phyloP scores from a whole-genome alignment of 768 basidiomycete genomes.

The Amanita rubescens region DNA sequence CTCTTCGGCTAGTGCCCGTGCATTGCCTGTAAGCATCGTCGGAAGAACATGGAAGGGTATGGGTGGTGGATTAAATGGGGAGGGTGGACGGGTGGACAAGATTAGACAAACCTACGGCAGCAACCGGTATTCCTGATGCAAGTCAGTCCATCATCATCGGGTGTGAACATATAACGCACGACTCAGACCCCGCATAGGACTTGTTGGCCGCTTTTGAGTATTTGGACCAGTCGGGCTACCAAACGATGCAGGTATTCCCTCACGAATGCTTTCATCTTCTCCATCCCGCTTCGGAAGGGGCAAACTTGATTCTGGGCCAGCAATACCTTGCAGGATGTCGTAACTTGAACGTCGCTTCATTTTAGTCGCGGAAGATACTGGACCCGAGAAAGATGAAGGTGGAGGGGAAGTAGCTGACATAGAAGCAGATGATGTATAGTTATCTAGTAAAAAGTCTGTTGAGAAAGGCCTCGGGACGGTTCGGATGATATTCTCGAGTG shows the following conservation, averaged over 20 bases:
- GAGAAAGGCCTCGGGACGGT: constrained; percentile 58
- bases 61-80: constrained; percentile 12
- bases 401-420: constrained; percentile 24
- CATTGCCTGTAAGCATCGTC: constrained; percentile 55
- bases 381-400: constrained; percentile 21
- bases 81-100: constrained; percentile 15
- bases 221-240: constrained; percentile 31
- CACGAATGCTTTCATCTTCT: constrained; percentile 54
- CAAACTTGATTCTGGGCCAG: constrained; percentile 69
- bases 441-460: constrained; percentile 22
- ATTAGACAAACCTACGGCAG: constrained; percentile 61
- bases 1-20: constrained; percentile 76
- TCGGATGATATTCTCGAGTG: constrained; percentile 60
- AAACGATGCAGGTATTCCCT: constrained; percentile 65
- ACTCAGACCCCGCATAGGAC: constrained; percentile 73
- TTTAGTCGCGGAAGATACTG: constrained; percentile 34
- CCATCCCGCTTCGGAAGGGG: constrained; percentile 58
- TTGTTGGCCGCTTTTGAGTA: constrained; percentile 46
- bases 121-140: constrained; percentile 61
- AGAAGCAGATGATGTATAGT: constrained; percentile 13
- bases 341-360: constrained; percentile 61
- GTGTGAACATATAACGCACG: constrained; percentile 43
- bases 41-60: constrained; percentile 17
- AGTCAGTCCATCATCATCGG: constrained; percentile 14
- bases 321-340: constrained; percentile 61